These are phyloP conservation scores for Leishmania martiniquensis DNA, from an alignment of 208 protist genomes.

Conservation along the genomic window DNA sequence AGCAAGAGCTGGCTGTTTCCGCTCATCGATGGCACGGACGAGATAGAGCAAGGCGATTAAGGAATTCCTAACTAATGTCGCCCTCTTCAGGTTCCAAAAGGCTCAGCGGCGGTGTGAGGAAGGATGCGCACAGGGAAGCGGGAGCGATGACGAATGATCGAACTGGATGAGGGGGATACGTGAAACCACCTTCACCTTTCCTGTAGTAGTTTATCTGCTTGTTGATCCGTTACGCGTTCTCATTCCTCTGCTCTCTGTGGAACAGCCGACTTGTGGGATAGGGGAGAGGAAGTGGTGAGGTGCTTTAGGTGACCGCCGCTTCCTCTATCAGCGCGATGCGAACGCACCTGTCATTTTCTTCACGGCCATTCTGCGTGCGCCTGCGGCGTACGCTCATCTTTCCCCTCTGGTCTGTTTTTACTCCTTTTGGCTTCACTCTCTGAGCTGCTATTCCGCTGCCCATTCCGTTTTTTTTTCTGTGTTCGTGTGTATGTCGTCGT, in stretches of 20 bases:
- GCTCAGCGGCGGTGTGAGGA: too few relatives aligned
- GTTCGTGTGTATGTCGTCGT: neutral
- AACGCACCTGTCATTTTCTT: neutral
- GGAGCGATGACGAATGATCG: neutral
- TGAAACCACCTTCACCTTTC: neutral
- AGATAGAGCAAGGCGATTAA: slow-evolving; percentile 8
- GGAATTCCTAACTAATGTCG: neutral
- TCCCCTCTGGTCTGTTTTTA: neutral
- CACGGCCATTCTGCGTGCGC: neutral
- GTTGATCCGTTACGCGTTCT: too few relatives aligned
- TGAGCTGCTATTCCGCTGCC: neutral
- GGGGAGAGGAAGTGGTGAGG: neutral
- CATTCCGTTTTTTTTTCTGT: neutral
- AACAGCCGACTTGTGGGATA: neutral
- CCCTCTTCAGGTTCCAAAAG: neutral
- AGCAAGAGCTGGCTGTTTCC: slow-evolving; percentile 31
- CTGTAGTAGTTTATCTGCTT: neutral
- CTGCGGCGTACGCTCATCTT: neutral
- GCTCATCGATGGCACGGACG: slow-evolving; percentile 23
- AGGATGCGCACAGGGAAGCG: too few relatives aligned
- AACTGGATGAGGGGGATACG: neutral
- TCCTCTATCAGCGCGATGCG: neutral
- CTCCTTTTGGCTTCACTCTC: neutral
- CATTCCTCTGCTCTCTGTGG: neutral
- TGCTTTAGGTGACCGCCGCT: neutral